These are phyloP conservation scores for Brassica rapa DNA, from an alignment of 345 rosid genomes.

Conservation along the genomic window DNA sequence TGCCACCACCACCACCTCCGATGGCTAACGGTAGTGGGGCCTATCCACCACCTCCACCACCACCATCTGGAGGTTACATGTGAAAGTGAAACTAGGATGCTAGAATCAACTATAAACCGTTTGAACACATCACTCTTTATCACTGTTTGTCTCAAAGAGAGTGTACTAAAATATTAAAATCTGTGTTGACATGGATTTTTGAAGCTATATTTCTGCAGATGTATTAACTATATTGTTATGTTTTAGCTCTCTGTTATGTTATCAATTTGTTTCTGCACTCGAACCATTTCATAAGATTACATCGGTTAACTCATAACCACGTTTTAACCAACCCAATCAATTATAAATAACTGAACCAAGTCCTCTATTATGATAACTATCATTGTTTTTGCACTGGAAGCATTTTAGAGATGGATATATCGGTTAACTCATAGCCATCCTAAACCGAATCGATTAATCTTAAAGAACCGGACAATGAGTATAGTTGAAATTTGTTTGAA, in stretches of 20 bases:
- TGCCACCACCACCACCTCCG: slow-evolving; percentile 82
- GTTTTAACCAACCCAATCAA: no score
- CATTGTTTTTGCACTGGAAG: no score
- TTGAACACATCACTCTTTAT: neutral
- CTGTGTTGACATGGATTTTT: slow-evolving; percentile 28
- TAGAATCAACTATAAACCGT: slow-evolving; percentile 8
- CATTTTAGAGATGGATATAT: neutral
- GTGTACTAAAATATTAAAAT: neutral
- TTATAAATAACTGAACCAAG: neutral
- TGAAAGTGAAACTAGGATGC: slow-evolving; percentile 21
- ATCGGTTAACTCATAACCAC: no score
- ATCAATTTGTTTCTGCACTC: neutral
- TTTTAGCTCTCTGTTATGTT: neutral
- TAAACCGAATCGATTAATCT: neutral
- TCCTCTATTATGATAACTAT: neutral
- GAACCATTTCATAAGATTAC: neutral
- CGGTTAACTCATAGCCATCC: slow-evolving; percentile 3
- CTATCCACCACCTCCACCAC: slow-evolving; percentile 78
- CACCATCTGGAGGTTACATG: slow-evolving; percentile 58
- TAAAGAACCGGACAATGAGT: neutral
- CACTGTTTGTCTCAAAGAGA: neutral
- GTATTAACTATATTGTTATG: neutral
- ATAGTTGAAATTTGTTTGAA: neutral
- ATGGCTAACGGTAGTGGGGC: slow-evolving; percentile 73
- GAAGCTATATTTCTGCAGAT: neutral